Evolutionary conservation across 2,329 filamentous ascomycete species (phyloP).

Genomic region (Pseudocercospora cruenta): DNA sequence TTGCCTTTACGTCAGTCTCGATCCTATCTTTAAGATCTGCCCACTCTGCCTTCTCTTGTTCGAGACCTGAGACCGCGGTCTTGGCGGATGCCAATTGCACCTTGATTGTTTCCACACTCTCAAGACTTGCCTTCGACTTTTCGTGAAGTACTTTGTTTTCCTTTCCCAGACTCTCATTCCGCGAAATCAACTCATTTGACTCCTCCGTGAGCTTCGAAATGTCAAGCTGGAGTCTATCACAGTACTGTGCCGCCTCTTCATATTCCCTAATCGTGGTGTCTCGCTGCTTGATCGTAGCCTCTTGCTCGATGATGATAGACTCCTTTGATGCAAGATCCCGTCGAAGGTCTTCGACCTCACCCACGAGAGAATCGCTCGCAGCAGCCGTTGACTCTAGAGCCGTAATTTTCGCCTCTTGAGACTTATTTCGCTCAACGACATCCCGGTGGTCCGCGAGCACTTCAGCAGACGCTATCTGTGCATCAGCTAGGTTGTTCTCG

Average conservation of each 20-base stretch:
- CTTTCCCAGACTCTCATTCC: neutral
- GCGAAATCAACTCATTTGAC: neutral
- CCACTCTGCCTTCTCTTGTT: neutral
- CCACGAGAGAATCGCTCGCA: neutral
- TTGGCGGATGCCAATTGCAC: neutral
- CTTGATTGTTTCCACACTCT: neutral
- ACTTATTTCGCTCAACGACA: neutral
- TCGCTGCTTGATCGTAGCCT: neutral
- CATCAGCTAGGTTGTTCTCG: neutral
- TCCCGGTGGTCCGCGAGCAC: neutral
- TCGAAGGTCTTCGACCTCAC: neutral
- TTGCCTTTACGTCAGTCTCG: neutral
- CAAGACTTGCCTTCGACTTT: neutral
- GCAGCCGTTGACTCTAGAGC: neutral
- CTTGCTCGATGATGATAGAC: neutral
- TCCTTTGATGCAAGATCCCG: neutral
- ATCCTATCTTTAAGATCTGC: neutral
- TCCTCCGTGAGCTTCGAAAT: neutral
- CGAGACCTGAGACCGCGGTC: neutral
- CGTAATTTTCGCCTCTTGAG: neutral
- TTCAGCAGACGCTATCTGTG: neutral
- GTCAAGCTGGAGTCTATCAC: neutral
- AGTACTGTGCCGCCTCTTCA: neutral
- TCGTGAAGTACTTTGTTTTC: neutral
- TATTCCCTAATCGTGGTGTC: neutral